phyloP scores from a whole-genome alignment of 169 alveolate species.

The Cryptosporidium parvum region DNA sequence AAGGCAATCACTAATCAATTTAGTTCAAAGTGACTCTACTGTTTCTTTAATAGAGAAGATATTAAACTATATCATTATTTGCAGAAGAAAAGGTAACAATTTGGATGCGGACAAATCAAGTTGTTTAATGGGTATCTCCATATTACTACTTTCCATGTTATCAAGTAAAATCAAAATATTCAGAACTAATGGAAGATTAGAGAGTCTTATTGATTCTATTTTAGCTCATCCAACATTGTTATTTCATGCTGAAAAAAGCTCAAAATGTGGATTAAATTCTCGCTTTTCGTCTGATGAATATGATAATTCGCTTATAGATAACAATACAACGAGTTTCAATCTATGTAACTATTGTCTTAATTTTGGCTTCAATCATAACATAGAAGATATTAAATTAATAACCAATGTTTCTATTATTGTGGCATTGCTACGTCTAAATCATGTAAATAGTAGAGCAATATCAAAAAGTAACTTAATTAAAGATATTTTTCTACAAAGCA shows the following conservation, averaged over 20 bases:
- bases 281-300: not conserved
- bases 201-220: slow-evolving; percentile 1
- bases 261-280: not conserved
- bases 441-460: not conserved
- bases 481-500: slow-evolving; percentile 25
- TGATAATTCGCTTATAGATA: not conserved
- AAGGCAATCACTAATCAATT: slow-evolving; percentile 1
- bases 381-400: not conserved
- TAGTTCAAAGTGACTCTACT: slow-evolving; percentile 15
- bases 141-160: slow-evolving; percentile 4
- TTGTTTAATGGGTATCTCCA: not conserved
- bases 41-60: slow-evolving; percentile 12
- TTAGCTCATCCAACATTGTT: slow-evolving; percentile 28
- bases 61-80: slow-evolving; percentile 13
- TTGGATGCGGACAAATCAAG: not conserved
- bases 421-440: not conserved
- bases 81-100: slow-evolving; percentile 4
- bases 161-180: not conserved
- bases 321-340: not conserved
- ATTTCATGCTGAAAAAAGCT: not conserved
- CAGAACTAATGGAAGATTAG: not conserved
- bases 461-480: not conserved
- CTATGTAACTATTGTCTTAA: slow-evolving; percentile 26
- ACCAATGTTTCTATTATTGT: slow-evolving; percentile 24
- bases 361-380: slow-evolving; percentile 8